phyloP scores from a whole-genome alignment of 352 stramenopile species.

The Phytophthora podocarpi region DNA sequence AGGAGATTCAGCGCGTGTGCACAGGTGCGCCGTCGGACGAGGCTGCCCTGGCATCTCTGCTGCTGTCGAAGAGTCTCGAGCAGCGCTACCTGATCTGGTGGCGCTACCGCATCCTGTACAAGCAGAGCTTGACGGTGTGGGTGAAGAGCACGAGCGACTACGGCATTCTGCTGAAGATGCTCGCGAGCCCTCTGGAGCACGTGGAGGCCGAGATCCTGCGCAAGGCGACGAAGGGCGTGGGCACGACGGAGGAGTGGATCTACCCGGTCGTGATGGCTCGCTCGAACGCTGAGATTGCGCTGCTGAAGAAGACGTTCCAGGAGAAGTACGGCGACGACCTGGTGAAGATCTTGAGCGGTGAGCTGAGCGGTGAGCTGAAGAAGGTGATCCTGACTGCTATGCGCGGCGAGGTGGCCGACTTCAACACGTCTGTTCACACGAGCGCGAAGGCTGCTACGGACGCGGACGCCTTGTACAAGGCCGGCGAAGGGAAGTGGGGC shows the following conservation, averaged over 20 bases:
- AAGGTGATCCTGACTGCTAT: constrained; percentile 62
- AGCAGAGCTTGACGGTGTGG: constrained; percentile 61
- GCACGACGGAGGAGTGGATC: constrained; percentile 60
- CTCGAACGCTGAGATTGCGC: constrained; percentile 63
- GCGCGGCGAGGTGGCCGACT: constrained; percentile 30
- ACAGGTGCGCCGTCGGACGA: constrained; percentile 14
- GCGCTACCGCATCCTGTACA: constrained; percentile 50
- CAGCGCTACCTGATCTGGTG: constrained; percentile 35
- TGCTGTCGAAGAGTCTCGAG: constrained; percentile 24
- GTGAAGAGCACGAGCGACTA: constrained; percentile 59
- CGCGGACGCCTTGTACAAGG: constrained; percentile 66
- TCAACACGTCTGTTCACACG: constrained; percentile 61
- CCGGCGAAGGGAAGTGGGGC: constrained; percentile 63
- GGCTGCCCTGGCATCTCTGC: constrained; percentile 16
- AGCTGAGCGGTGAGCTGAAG: constrained; percentile 61
- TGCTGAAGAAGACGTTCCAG: constrained; percentile 74
- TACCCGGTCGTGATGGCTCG: constrained; percentile 57
- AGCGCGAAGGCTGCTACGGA: constrained; percentile 51
- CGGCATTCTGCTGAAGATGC: constrained; percentile 53
- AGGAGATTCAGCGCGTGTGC: constrained; percentile 43
- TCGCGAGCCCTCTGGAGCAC: constrained; percentile 54
- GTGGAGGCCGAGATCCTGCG: constrained; percentile 64
- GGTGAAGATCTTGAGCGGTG: constrained; percentile 39
- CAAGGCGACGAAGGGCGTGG: constrained; percentile 28
- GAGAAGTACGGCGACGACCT: constrained; percentile 57